These are phyloP conservation scores for Tulasnella sp. DNA, from an alignment of 768 basidiomycete genomes.

Conservation along the genomic window DNA sequence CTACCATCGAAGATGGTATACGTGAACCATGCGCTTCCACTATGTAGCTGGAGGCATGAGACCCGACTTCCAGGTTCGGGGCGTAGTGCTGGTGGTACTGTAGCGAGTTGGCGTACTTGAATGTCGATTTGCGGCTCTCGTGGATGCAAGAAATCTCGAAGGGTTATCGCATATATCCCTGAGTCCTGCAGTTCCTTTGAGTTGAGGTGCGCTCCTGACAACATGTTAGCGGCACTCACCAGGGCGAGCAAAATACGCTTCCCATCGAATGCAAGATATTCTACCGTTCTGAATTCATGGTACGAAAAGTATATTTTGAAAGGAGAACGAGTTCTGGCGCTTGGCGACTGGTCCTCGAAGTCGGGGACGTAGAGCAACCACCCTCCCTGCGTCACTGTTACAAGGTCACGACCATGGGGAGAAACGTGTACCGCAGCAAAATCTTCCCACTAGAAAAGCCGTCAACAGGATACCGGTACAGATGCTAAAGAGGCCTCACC, in stretches of 20 bases:
- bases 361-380: slow-evolving; percentile 38
- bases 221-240: not conserved
- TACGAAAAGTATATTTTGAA: not conserved
- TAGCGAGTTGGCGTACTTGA: not conserved
- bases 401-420: slow-evolving; percentile 38
- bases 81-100: not conserved
- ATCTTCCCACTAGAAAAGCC: not conserved
- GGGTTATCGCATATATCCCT: not conserved
- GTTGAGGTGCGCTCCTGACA: not conserved
- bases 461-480: not conserved
- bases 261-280: slow-evolving; percentile 22
- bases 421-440: slow-evolving; percentile 39
- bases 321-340: not conserved
- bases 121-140: not conserved
- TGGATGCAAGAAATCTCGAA: not conserved
- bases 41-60: not conserved
- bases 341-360: slow-evolving; percentile 29
- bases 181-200: not conserved
- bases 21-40: not conserved
- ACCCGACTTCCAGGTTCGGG: not conserved
- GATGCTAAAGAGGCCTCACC: not conserved
- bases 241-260: slow-evolving; percentile 13
- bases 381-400: slow-evolving; percentile 31
- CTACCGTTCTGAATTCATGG: not conserved
- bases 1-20: not conserved